phyloP scores from a whole-genome alignment of 1,139 yeast species.

The Hyphopichia buzzinii region DNA sequence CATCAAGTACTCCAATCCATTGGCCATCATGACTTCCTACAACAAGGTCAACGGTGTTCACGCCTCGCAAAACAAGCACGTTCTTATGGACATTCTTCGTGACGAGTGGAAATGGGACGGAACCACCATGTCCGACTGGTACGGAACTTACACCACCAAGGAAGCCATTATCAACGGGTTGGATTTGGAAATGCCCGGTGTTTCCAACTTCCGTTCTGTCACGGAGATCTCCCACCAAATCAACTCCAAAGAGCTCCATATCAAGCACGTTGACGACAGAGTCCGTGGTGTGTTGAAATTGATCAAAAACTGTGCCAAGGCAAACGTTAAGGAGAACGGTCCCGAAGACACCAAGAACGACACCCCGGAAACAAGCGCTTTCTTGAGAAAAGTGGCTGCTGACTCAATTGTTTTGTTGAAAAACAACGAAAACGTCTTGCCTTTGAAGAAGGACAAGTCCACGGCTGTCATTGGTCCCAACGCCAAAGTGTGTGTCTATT shows the following conservation, averaged over 20 bases:
- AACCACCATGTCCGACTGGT: slow-evolving; percentile 62
- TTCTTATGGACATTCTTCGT: slow-evolving; percentile 46
- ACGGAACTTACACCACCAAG: slow-evolving; percentile 51
- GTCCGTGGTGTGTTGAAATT: slow-evolving; percentile 46
- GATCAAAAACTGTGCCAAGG: slow-evolving; percentile 39
- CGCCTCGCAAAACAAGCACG: slow-evolving; percentile 43
- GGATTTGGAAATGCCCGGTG: slow-evolving; percentile 66
- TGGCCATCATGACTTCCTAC: slow-evolving; percentile 57
- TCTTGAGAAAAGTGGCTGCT: slow-evolving; percentile 47
- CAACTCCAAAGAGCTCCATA: slow-evolving; percentile 26
- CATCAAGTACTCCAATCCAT: slow-evolving; percentile 48
- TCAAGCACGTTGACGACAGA: slow-evolving; percentile 39
- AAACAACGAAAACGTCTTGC: slow-evolving; percentile 45
- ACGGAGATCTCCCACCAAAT: slow-evolving; percentile 39
- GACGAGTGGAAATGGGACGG: slow-evolving; percentile 60
- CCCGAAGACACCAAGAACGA: slow-evolving; percentile 38
- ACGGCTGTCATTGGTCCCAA: slow-evolving; percentile 41
- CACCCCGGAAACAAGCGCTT: slow-evolving; percentile 40
- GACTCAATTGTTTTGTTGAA: slow-evolving; percentile 54
- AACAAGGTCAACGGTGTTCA: slow-evolving; percentile 60
- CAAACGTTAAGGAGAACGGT: slow-evolving; percentile 42
- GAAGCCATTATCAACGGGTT: slow-evolving; percentile 54
- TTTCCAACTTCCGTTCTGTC: slow-evolving; percentile 44
- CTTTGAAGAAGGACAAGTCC: slow-evolving; percentile 29
- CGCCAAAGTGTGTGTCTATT: slow-evolving; percentile 27